phyloP scores from a whole-genome alignment of 73 alveolate genomes.

The Paramecium bursaria region DNA sequence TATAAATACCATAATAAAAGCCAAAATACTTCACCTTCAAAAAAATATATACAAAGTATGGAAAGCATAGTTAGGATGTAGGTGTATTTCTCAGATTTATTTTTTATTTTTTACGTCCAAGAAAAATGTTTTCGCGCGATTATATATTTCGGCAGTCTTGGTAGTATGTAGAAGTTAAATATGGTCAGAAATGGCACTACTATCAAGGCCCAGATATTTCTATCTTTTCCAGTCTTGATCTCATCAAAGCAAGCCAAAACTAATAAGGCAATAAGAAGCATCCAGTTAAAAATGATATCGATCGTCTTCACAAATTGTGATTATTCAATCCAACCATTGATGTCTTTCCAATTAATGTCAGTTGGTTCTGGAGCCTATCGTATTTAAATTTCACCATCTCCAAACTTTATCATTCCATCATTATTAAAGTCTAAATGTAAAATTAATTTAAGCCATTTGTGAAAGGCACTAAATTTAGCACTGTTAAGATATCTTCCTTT shows the following conservation, averaged over 20 bases:
- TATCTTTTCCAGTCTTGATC: background rate
- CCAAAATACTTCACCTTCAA: conserved; percentile 39
- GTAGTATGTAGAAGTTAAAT: background rate
- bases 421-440: background rate
- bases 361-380: conserved; percentile 50
- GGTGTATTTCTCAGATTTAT: conserved; percentile 7
- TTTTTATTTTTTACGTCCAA: conserved; percentile 22
- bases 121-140: conserved; percentile 11
- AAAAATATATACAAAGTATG: background rate
- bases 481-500: background rate
- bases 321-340: conserved; percentile 30
- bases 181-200: background rate
- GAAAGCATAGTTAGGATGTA: background rate
- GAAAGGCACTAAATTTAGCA: background rate
- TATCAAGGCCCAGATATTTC: background rate
- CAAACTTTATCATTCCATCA: background rate
- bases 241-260: background rate
- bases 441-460: background rate
- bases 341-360: conserved; percentile 11
- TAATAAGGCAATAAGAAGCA: background rate
- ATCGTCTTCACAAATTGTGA: background rate
- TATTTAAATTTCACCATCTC: background rate
- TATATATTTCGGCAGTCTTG: background rate
- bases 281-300: background rate
- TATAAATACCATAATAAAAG: background rate